Evolutionary conservation across 768 basidiomycete genomes (phyloP), one percentile per base, ranked within the genome.

Genomic region (Termitomyces sp.): DNA sequence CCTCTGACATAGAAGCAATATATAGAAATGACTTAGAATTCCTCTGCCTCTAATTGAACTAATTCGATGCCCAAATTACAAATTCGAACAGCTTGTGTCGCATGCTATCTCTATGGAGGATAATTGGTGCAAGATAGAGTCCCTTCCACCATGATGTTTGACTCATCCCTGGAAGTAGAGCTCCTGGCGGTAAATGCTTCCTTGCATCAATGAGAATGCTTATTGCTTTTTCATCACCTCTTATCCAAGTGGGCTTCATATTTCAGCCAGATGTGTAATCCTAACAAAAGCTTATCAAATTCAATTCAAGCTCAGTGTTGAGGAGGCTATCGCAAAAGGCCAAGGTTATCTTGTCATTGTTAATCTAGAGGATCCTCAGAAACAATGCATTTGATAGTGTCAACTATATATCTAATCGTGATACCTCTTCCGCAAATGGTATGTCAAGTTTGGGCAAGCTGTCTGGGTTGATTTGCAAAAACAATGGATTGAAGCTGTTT

Each of bases 161-260:
- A 59, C 13, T 64, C 72, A 0, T 70, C 73, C 64, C 76, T 69
- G 65, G 71, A 70, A 61, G 77, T 76, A 75, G 77, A 74, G 42
- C 67, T 86, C 24, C 87, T 6, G 87, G 87, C 1, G 86, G 87
- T 30, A 85, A 84, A 62, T 86, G 85, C 60, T 78, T 88, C 60
- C 70, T 87, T 35, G 83, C 84, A n/a, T n/a, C n/a, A n/a, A n/a
- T n/a, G 0, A 72, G 59, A 80, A 84, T 64, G 73, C 70, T 54
- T 73, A 71, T 32, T 75, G 76, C 30, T 85, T 80, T 65, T 80
- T 75, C 44, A 65, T 89, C 32, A 68, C 77, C 13, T 68, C 88
- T 1, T 78, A 85, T 58, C 77, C 75, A 26, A 64, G 71, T 54
- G 80, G 72, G 52, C 75, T 64, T 55, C 76, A 70, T 18, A 68